Conservation (phyloP, 345 rosid genomes). For the Zanthoxylum bungeanum region DNA sequence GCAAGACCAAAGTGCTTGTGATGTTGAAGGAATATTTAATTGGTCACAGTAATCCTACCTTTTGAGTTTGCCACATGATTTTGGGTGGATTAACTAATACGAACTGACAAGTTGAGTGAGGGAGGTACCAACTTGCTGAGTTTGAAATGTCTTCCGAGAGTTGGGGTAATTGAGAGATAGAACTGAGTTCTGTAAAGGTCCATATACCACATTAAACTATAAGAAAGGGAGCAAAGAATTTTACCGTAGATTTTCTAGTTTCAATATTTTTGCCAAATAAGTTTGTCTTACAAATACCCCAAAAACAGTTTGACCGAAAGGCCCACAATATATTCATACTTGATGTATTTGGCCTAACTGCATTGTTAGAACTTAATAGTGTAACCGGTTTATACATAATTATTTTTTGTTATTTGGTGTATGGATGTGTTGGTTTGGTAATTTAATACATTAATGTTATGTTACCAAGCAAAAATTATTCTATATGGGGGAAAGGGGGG, state of each 20-base stretch:
- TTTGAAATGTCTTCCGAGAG: too few species aligned
- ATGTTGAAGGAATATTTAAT: neutral
- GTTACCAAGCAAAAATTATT: neutral
- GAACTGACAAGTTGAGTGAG: too few species aligned
- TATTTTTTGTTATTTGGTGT: neutral
- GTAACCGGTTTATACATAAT: neutral
- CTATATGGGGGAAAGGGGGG: neutral
- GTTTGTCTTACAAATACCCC: neutral
- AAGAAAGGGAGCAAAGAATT: neutral
- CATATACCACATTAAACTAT: neutral
- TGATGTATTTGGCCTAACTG: neutral
- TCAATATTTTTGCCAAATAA: neutral
- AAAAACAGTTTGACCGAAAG: neutral
- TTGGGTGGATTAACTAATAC: too few species aligned
- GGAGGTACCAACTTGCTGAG: too few species aligned
- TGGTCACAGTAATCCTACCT: neutral
- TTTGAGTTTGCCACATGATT: neutral
- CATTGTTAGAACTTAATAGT: too few species aligned
- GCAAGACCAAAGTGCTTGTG: neutral
- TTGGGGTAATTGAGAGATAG: too few species aligned
- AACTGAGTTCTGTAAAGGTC: neutral
- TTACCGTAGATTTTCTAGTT: neutral
- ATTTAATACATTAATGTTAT: neutral
- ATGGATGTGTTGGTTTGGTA: neutral
- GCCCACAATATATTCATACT: neutral